Base-by-base conservation (phyloP, 1,284 basidiomycete genomes). In the Ceratobasidium sp. region DNA sequence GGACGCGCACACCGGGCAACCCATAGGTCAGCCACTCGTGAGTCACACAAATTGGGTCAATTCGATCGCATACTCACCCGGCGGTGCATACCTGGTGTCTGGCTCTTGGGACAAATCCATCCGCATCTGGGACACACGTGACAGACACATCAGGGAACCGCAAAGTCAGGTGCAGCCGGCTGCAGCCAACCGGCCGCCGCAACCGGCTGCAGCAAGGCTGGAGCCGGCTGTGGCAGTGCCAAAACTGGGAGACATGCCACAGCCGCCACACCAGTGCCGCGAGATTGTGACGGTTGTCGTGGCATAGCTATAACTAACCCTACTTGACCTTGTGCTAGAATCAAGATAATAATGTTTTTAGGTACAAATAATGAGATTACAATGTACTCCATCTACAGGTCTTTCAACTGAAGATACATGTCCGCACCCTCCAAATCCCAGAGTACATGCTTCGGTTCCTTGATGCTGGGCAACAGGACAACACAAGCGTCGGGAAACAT, bases 101-200 rank as follows among this genome's bases (percentile, higher is more conserved):
- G n/a, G n/a, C n/a, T n/a, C n/a, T n/a, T n/a, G n/a, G n/a, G n/a
- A n/a, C n/a, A n/a, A n/a, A n/a, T n/a, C n/a, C n/a, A n/a, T n/a
- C n/a, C n/a, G n/a, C n/a, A n/a, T n/a, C n/a, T n/a, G n/a, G n/a
- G n/a, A n/a, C n/a, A n/a, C n/a, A n/a, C n/a, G n/a, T n/a, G n/a
- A n/a, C n/a, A n/a, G n/a, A n/a, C n/a, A 38, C 67, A 41, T 69
- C 67, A 69, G 67, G 67, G 30, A 69, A 69, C 8, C 23, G 46
- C 23, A 54, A 69, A 3, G 23, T 54, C 3, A 48, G 10, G 38
- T 41, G 38, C 38, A 6, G 38, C 38, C 38, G 38, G 67, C 48
- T 68, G 50, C 66, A 68, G 66, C 66, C 48, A 10, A 27, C 50
- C 30, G 23, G 27, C 27, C 5, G 48, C 27, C 23, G 18, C 20